Evolutionary conservation across 2,329 filamentous ascomycete species (phyloP).

Genomic region (Penicillium brasilianum): DNA sequence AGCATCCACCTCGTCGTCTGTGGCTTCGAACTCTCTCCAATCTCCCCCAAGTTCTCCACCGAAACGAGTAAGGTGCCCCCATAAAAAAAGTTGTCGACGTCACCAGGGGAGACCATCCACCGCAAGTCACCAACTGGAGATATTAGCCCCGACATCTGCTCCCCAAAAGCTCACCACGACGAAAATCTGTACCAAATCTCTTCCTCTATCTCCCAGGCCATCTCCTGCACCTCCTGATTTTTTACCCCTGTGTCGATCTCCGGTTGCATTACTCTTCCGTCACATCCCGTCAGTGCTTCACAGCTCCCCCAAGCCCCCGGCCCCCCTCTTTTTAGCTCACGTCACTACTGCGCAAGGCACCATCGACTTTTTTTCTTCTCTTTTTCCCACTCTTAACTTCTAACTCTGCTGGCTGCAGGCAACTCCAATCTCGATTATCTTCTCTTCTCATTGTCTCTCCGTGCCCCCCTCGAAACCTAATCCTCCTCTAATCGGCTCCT

Average conservation of each 20-base stretch:
- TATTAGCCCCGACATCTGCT: slow-evolving; percentile 6
- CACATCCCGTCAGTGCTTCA: slow-evolving; percentile 29
- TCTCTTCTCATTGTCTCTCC: background rate
- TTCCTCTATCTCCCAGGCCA: background rate
- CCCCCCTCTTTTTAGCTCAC: slow-evolving; percentile 29
- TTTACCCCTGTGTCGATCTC: slow-evolving; percentile 13
- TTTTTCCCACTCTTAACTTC: slow-evolving; percentile 6
- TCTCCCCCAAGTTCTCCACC: background rate
- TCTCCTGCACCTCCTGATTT: slow-evolving; percentile 4
- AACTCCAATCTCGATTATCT: slow-evolving; percentile 11
- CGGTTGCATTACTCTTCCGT: slow-evolving; percentile 33
- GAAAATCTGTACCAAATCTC: background rate
- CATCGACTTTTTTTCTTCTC: background rate
- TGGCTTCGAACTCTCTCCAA: slow-evolving; percentile 1
- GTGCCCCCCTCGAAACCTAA: slow-evolving; percentile 1
- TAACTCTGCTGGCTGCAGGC: slow-evolving; percentile 20
- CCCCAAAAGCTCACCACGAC: background rate
- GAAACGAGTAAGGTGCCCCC: slow-evolving; percentile 10
- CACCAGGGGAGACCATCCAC: slow-evolving; percentile 15
- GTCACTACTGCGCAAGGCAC: slow-evolving; percentile 43
- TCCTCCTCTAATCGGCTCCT: slow-evolving; percentile 4
- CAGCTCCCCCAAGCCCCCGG: slow-evolving; percentile 7
- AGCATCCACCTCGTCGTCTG: slow-evolving; percentile 3
- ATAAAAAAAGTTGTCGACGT: slow-evolving; percentile 15
- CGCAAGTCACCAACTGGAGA: background rate